Base-by-base conservation (phyloP, 768 basidiomycete species). In the Fibroporia radiculosa region DNA sequence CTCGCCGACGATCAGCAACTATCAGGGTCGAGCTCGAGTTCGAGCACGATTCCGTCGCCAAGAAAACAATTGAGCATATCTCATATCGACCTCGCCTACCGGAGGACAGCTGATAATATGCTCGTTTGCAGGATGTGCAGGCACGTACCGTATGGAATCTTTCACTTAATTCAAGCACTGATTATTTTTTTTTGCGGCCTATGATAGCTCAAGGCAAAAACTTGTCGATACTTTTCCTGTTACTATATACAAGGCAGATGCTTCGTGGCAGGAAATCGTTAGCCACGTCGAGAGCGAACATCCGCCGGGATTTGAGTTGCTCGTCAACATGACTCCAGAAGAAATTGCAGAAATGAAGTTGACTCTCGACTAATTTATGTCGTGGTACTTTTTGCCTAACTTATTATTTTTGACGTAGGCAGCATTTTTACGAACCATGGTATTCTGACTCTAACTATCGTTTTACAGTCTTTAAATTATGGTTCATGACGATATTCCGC, bases 221-320 rank as follows among this genome's bases (percentile, higher is more conserved):
- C 11, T 29, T 10, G 27, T 40, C 28, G 31, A 4, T 23, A 10
- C 32, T 19, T 32, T 40, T n/a, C 28, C 29, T 32, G 34, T 32
- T 10, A 32, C 34, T 2, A 23, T 16, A 1, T 45, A 33, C 19
- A 26, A 43, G 19, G 8, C 29, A 20, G 14, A 23, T 25, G 49
- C 56, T 36, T 19, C 32, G 13, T 54, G 56, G 56, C 16, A 22
- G 7, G 42, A 31, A 16, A 47, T 53, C 22, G 44, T 25, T n/a
- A 46, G 48, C 27, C 56, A 57, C 40, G 47, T 41, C 42, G 41
- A 46, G 42, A 25, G 28, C 35, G 53, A 47, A 47, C 56, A 57
- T 37, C 56, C 56, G 14, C 22, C 11, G 6, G 41, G 48, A 27
- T 40, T 33, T 40, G 34, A 47, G 38, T 19, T 14, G 8, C 41